Percentiles rank a stretch among this genome's conserved stretches.
These are phyloP conservation scores for Cryptosporidium sp. DNA, from an alignment of 169 alveolate genomes.

Conservation along the genomic window DNA sequence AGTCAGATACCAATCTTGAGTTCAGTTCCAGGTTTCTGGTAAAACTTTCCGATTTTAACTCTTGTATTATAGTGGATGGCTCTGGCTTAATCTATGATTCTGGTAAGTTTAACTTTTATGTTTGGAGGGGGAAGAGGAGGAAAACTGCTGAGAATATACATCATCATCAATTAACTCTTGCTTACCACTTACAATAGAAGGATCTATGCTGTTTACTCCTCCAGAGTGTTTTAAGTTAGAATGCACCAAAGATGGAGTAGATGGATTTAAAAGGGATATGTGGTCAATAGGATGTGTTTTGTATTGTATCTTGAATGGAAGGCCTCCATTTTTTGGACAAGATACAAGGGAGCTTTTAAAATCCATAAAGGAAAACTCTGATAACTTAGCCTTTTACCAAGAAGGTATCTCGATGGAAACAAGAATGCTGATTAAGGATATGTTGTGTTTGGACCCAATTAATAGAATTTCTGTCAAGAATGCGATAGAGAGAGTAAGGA, in stretches of 20 bases:
- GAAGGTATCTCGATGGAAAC: conserved; percentile 30
- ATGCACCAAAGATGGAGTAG: conserved; percentile 49
- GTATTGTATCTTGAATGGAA: conserved; percentile 54
- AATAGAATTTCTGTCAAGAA: conserved; percentile 21
- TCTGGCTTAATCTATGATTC: conserved; percentile 26
- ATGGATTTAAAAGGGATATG: conserved; percentile 61
- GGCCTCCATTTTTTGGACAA: conserved; percentile 39
- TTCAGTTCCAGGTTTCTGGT: not conserved
- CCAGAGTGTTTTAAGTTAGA: conserved; percentile 71
- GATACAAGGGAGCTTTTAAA: conserved; percentile 12
- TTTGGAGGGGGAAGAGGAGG: not conserved
- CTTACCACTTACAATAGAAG: conserved; percentile 17
- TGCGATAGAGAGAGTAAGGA: not conserved
- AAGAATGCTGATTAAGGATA: conserved; percentile 10
- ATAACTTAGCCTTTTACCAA: not conserved
- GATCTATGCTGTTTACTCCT: conserved; percentile 52
- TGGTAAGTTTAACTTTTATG: conserved; percentile 20
- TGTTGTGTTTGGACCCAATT: conserved; percentile 43
- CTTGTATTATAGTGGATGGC: conserved; percentile 22
- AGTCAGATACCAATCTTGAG: not conserved
- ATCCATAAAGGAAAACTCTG: conserved; percentile 3
- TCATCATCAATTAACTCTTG: not conserved
- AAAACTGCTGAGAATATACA: not conserved
- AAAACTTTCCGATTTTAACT: conserved; percentile 57
- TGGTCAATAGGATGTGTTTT: conserved; percentile 71